These are phyloP conservation scores for Calocybe cyanea DNA, from an alignment of 768 basidiomycete species.

Conservation along the genomic window DNA sequence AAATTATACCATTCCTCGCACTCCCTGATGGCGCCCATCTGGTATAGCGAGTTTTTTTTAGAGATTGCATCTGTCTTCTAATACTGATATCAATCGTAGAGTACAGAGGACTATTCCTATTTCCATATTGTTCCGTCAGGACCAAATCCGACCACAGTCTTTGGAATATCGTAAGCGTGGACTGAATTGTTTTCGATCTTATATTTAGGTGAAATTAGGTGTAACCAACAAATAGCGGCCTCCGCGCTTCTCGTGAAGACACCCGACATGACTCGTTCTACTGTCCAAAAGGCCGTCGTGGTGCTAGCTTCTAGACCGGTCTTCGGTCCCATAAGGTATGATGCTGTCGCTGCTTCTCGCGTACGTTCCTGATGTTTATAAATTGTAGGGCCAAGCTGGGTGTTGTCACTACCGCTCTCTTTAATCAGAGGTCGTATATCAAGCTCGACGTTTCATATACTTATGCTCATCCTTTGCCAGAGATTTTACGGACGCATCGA, in stretches of 20 bases:
- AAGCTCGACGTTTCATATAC: too few species aligned
- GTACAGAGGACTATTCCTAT: constrained; percentile 92
- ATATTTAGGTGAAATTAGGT: constrained; percentile 39
- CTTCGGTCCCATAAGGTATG: constrained; percentile 88
- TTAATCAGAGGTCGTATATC: constrained; percentile 70
- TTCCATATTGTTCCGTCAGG: constrained; percentile 84
- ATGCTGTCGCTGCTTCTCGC: not conserved
- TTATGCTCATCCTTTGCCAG: constrained; percentile 27
- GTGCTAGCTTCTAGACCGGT: constrained; percentile 88
- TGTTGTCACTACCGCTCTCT: constrained; percentile 89
- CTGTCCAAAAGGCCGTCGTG: constrained; percentile 96
- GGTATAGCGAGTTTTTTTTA: constrained; percentile 42
- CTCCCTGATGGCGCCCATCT: constrained; percentile 97
- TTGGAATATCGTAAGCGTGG: constrained; percentile 87
- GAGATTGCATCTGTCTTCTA: too few species aligned
- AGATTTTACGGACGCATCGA: constrained; percentile 83
- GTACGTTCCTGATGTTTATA: not conserved
- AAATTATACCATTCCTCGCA: constrained; percentile 91
- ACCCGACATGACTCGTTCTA: constrained; percentile 88
- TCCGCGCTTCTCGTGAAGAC: constrained; percentile 73
- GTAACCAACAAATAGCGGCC: constrained; percentile 91
- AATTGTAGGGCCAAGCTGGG: constrained; percentile 78
- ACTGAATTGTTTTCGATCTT: not conserved
- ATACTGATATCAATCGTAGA: constrained; percentile 52
- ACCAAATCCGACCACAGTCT: constrained; percentile 74